Base-by-base conservation (phyloP, 306 rosid species). In the Prunus davidiana region DNA sequence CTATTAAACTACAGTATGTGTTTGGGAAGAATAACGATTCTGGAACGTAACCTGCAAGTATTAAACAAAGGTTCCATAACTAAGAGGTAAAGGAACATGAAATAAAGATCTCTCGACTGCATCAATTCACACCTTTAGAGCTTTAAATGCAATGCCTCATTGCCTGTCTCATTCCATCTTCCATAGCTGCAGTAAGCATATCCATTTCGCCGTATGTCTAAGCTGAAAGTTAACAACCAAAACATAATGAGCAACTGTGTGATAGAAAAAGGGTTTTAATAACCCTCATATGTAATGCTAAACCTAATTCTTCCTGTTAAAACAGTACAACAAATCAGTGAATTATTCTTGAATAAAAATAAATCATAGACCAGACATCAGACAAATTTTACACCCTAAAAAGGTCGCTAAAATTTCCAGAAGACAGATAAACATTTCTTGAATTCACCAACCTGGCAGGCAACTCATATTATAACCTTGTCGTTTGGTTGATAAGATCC, bases 361-460 rank as follows among this genome's bases (percentile, higher is more conserved):
- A 19, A 51, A 30, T 38, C 3, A 8, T 11, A 30, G 34, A 51
- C 27, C 28, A 51, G 41, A 70, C 51, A 30, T 25, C 52, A 25
- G 9, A 18, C 7, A 16, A 49, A 58, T 15, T 27, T 46, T 14
- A 49, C 12, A 12, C 8, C 46, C 9, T 16, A 50, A 27, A 27
- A 12, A 27, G 8, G 24, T 34, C 16, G 30, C 20, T 14, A 68
- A 15, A 68, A 14, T 24, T 43, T 12, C 54, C 13, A 12, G 27
- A 67, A 41, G 11, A 22, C 43, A 68, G 13, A 47, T 25, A 8
- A 25, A 3, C 9, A 0, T 47, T 61, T 55, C 38, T 61, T 70
- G n/a, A 19, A 43, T 9, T 22, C 30, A 75, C 79, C 66, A 51
- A 80, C 76, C 80, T 75, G 64, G 16, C 18, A 46, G 49, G 12